Evolutionary conservation across 495 filamentous ascomycete genomes (phyloP), one percentile per base, ranked within the genome.

Genomic region (Podospora conica): DNA sequence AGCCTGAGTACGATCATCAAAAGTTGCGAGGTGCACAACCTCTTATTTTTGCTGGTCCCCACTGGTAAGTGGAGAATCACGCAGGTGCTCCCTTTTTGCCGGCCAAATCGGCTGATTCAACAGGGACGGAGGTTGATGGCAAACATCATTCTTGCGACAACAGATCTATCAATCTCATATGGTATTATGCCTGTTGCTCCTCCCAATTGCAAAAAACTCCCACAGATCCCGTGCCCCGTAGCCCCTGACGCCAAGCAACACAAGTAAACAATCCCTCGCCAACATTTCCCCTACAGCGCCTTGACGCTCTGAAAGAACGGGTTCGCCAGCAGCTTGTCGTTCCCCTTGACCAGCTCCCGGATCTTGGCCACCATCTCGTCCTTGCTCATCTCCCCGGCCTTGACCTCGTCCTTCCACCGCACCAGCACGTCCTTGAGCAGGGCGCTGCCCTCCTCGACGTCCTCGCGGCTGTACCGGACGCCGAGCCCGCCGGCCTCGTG

Each of bases 271-370:
- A 63, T 23, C 61, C 53, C 6, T 2, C 18, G 2, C 11, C 55
- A 3, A n/a, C 9, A n/a, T 22, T 60, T 20, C 22, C 54, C 48
- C 75, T 75, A 98, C 72, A 98, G 77, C 60, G 90, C 85, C 81
- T 90, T 89, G 24, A 97, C 86, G n/a, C 87, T 87, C 77, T 92
- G 83, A 74, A 98, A 98, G 67, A 97, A 96, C 22, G 90, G 91
- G 75, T 97, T 97, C 53, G 82, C 84, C 66, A 89, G 76, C 73
- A 99, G 79, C 73, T 84, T 87, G 65, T 80, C 77, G 73, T 97
- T 89, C 12, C 76, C 82, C 71, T 81, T 81, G 3, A 96, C 91
- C 65, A 98, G 73, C 69, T 93, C 90, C 73, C 84, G 88, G 84
- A 98, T 89, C 67, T 85, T 85, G 58, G 78, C 81, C 40, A 92